phyloP scores from a whole-genome alignment of 129 eudicot genomes.

The Lonicera japonica region DNA sequence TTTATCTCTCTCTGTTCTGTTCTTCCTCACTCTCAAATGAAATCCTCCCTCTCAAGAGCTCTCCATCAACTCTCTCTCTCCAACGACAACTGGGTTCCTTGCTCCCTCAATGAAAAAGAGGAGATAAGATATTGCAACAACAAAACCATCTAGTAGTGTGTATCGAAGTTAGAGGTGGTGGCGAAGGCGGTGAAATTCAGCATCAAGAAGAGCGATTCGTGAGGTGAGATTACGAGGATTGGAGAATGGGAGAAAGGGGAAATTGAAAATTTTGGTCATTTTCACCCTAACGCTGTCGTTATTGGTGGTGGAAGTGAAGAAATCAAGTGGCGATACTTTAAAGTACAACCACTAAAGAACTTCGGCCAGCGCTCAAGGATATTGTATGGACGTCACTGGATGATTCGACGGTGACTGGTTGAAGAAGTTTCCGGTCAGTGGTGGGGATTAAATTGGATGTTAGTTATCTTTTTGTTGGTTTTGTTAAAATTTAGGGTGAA shows the following conservation, averaged over 20 bases:
- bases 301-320: conserved; percentile 74
- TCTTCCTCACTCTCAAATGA: no score
- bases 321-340: conserved; percentile 67
- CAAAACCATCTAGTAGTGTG: conserved; percentile 40
- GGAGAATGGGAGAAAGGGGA: conserved; percentile 76
- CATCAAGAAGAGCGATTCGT: conserved; percentile 44
- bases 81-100: no score
- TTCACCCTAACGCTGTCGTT: conserved; percentile 64
- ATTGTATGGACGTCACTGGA: conserved; percentile 13
- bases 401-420: background rate
- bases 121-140: conserved; percentile 41
- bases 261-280: conserved; percentile 61
- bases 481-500: no score
- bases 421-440: background rate
- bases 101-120: no score
- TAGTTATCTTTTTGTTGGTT: no score
- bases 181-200: conserved; percentile 37
- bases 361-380: conserved; percentile 81
- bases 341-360: conserved; percentile 77
- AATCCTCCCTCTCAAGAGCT: no score
- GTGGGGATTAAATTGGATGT: no score
- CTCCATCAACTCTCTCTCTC: no score
- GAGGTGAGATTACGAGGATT: conserved; percentile 64
- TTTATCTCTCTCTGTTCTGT: no score
- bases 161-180: conserved; percentile 43